A percentile compares a stretch with the other conserved stretches of the same genome.
These are phyloP conservation scores for Cordyceps javanica DNA, from an alignment of 2,329 filamentous ascomycete species.

Conservation along the genomic window DNA sequence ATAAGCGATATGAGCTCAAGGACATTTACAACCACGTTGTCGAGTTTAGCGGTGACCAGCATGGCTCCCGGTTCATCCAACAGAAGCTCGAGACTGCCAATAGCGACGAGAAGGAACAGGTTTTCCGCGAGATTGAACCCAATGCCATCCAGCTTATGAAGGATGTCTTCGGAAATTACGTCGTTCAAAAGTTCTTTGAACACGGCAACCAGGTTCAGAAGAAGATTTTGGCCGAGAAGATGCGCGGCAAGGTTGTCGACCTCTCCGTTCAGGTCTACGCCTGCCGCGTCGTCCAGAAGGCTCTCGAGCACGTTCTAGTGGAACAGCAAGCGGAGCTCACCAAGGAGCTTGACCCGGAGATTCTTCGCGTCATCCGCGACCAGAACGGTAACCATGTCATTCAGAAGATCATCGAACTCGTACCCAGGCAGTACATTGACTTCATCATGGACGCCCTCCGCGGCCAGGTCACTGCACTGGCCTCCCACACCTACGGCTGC, in stretches of 20 bases:
- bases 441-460: constrained; percentile 80
- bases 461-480: constrained; percentile 66
- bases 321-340: constrained; percentile 84
- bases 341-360: constrained; percentile 70
- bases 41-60: constrained; percentile 92
- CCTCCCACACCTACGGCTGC: constrained; percentile 80
- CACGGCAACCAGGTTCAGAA: constrained; percentile 94
- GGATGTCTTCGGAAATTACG: constrained; percentile 96
- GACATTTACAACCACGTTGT: constrained; percentile 85
- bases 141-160: constrained; percentile 88
- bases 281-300: constrained; percentile 95
- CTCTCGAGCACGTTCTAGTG: constrained; percentile 82
- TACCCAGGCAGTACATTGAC: constrained; percentile 66
- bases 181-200: constrained; percentile 96
- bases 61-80: constrained; percentile 93
- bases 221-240: constrained; percentile 73
- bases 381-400: constrained; percentile 96
- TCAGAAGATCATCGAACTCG: constrained; percentile 85
- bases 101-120: constrained; percentile 87
- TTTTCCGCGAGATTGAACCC: constrained; percentile 80
- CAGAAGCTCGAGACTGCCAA: constrained; percentile 87
- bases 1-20: constrained; percentile 72
- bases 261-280: constrained; percentile 87
- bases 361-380: constrained; percentile 74
- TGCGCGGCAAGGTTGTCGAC: constrained; percentile 76